Percentiles rank a stretch among this genome's conserved stretches.
Conservation (phyloP, 192 early-diverging fungal species). For the Backusella sp. region DNA sequence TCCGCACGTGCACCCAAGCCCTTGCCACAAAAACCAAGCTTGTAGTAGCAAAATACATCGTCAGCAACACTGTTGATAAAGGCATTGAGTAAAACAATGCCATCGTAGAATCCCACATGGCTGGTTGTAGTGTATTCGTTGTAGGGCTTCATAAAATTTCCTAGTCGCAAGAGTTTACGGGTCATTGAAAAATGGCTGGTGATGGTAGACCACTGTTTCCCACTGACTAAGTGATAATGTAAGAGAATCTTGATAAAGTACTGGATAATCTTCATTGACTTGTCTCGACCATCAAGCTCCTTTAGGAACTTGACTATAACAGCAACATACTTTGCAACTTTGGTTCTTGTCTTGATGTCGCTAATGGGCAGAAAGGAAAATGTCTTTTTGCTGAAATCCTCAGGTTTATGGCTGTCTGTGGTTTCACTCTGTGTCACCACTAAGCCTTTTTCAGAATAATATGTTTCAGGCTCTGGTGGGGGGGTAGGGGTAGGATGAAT, state of each 20-base stretch:
- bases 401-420: neutral
- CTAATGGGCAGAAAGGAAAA: neutral
- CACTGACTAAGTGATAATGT: constrained; percentile 37
- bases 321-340: neutral
- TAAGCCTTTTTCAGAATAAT: neutral
- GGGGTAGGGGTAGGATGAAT: constrained; percentile 12
- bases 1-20: constrained; percentile 51
- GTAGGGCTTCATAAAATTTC: constrained; percentile 67
- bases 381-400: neutral
- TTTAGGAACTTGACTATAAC: constrained; percentile 63
- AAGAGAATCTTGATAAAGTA: constrained; percentile 75
- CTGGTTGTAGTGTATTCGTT: constrained; percentile 39
- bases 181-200: constrained; percentile 73
- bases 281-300: constrained; percentile 82
- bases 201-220: constrained; percentile 41
- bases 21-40: constrained; percentile 62
- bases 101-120: neutral
- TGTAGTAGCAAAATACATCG: constrained; percentile 71
- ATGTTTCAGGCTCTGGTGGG: neutral
- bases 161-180: constrained; percentile 73
- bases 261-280: constrained; percentile 76
- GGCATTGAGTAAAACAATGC: constrained; percentile 11
- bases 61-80: constrained; percentile 66
- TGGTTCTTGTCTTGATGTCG: neutral
- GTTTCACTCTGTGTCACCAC: neutral